Base-by-base conservation (phyloP, 371 early-diverging fungal genomes). In the Apophysomyces variabilis region DNA sequence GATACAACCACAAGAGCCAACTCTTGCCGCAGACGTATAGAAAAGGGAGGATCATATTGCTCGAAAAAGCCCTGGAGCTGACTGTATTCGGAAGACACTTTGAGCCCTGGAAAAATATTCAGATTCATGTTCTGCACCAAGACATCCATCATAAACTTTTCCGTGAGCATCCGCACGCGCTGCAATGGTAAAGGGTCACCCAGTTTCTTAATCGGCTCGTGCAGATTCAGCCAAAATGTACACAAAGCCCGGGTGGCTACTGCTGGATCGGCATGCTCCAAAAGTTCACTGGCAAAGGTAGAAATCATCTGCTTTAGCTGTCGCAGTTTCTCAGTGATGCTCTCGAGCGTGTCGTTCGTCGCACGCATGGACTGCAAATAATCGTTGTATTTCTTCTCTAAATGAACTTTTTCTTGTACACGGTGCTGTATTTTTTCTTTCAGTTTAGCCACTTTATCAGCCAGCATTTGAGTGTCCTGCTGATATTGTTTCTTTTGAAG, bases 301-400 rank as follows among this genome's bases (percentile, higher is more conserved):
- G 78, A 71, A 47, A 88, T 86, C 57, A 71, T 69, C 16, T 66
- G 66, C 65, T 84, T 85, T 38, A 88, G 78, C 7, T 78, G 75
- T 13, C 69, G 69, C n/a, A 88, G 64, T 45, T 80, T 82, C 26
- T 70, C 71, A 7, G 69, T 71, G 61, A 88, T 85, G 45, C 77
- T 84, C 0, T 62, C 61, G n/a, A 79, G 71, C 50, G 84, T 85
- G 60, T 88, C 88, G 36, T 78, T 70, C 0, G 88, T 88, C 12
- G 88, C 84, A 18, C 86, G 77, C 62, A 86, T 73, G 8, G 79
- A 71, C 46, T 78, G 75, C 26, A 86, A 67, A 38, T 88, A 85
- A 18, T 85, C 85, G 38, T 83, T 73, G 47, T 84, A 88, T 62
- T 84, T 88, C 18, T 71, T 67, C 38, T 79, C 57, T 9, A 83